Percentiles rank a stretch among this genome's conserved stretches.
Conservation (phyloP, 2,329 filamentous ascomycete species). For the Penicillium sp. region DNA sequence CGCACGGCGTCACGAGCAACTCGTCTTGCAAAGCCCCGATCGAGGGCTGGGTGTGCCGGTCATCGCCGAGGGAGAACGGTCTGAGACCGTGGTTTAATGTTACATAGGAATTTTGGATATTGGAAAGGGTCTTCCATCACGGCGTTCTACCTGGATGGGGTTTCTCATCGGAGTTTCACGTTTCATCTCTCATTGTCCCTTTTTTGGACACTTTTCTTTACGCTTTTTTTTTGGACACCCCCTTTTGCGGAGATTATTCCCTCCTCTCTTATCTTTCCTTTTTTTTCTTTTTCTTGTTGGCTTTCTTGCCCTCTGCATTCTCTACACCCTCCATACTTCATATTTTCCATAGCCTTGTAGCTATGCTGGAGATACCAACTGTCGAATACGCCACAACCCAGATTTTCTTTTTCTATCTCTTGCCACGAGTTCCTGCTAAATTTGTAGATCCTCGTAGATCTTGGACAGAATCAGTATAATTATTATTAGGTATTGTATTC, state of each 20-base stretch:
- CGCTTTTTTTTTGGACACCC: conserved; percentile 24
- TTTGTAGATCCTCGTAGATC: background rate
- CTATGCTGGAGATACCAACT: conserved; percentile 36
- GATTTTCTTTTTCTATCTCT: background rate
- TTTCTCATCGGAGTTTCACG: conserved; percentile 10
- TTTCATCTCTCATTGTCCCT: conserved; percentile 17
- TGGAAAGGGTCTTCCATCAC: conserved; percentile 20
- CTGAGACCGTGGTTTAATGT: conserved; percentile 74
- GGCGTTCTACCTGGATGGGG: conserved; percentile 24
- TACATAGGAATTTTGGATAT: conserved; percentile 25
- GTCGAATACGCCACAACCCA: conserved; percentile 19
- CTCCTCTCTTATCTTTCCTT: conserved; percentile 20
- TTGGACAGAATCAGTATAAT: background rate
- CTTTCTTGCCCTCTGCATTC: background rate
- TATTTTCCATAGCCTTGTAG: conserved; percentile 27
- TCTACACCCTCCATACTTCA: background rate
- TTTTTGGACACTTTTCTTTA: conserved; percentile 14
- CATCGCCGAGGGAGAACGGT: conserved; percentile 81
- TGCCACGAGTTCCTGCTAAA: background rate
- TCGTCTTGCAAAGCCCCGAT: conserved; percentile 91
- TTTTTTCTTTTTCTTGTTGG: conserved; percentile 3
- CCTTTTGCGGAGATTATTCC: conserved; percentile 25
- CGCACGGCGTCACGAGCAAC: conserved; percentile 86
- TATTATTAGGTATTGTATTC: background rate
- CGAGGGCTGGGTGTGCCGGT: conserved; percentile 83